Evolutionary conservation across 768 basidiomycete species (phyloP), one percentile per base, ranked within the genome.

Genomic region (Coprinopsis strossmayeri): DNA sequence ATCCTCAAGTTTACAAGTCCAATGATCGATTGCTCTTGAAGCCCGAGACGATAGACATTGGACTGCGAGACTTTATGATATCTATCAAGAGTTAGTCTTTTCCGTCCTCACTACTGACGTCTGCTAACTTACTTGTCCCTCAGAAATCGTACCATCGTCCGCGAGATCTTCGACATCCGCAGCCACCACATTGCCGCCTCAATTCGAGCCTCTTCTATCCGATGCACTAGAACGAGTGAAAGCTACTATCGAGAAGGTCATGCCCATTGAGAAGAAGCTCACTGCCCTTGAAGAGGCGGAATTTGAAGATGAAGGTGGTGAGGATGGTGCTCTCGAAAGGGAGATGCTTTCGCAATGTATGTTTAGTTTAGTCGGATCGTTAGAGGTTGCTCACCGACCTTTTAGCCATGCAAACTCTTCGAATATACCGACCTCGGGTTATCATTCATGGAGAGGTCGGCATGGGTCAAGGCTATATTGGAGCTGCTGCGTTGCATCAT

Each of bases 1-100:
- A 99, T 64, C 96, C 96, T 0, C 96, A 99, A 63, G 93, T 98
- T 39, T 99, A 99, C 73, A 87, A 90, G 66, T 87, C 90, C 3
- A 80, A 75, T 26, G 93, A 98, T 53, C 75, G 96, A 9, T 69
- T 97, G 1, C 60, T 92, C 42, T 72, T 98, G 47, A 79, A 90
- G 54, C 88, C 94, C 5, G 87, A 90, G 58, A 82, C 84, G 1
- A 96, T 98, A 53, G 73, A 74, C 26, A 81, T 97, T 15, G 79
- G 84, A 27, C 72, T 96, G 43, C 75, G 90, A 34, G 96, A 99
- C 63, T 99, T 99, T 61, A 91, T 97, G 91, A 87, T 95, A 58
- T 91, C 95, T 1, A 81, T 96, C 49, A 92, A 96, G 66, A 95
- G 95, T 96, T 58, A 45, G 84, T 70, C 24, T n/a, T 46, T 51